These are phyloP conservation scores for Glebionis coronaria DNA, from an alignment of 129 eudicot species.

Conservation along the genomic window DNA sequence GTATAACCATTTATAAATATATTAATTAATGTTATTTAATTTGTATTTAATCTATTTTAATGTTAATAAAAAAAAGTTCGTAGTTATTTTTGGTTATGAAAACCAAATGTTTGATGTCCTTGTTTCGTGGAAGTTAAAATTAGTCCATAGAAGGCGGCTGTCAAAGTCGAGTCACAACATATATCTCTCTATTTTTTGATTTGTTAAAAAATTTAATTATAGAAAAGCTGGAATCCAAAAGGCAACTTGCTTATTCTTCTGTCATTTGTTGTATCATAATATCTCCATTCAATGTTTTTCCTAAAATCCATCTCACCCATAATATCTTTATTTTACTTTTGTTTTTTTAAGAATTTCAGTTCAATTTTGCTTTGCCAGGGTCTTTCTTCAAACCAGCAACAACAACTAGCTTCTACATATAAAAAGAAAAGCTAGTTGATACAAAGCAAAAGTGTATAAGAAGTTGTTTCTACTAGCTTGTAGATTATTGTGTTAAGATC, in stretches of 20 bases:
- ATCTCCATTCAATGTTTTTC: background rate
- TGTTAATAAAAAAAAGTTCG: no score
- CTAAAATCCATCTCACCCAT: conserved; percentile 1
- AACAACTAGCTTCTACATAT: background rate
- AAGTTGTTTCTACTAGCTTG: background rate
- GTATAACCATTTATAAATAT: no score
- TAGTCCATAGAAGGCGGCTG: conserved; percentile 1
- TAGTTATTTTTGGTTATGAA: no score
- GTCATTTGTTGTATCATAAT: conserved; percentile 19
- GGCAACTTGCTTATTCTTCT: conserved; percentile 13
- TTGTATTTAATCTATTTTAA: no score
- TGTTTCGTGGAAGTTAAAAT: background rate
- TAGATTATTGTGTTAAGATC: background rate
- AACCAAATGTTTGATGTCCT: no score
- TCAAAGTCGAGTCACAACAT: background rate
- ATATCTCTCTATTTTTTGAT: no score
- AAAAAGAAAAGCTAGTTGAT: background rate
- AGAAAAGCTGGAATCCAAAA: conserved; percentile 21
- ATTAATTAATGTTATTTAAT: no score
- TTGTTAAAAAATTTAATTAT: background rate
- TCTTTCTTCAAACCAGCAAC: conserved; percentile 1
- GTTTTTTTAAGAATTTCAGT: conserved; percentile 14
- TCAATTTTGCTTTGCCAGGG: conserved; percentile 15
- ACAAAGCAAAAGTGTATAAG: background rate
- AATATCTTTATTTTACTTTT: background rate